These are phyloP conservation scores for Vaccinium myrtillus DNA, from an alignment of 148 eudicot genomes.

Conservation along the genomic window DNA sequence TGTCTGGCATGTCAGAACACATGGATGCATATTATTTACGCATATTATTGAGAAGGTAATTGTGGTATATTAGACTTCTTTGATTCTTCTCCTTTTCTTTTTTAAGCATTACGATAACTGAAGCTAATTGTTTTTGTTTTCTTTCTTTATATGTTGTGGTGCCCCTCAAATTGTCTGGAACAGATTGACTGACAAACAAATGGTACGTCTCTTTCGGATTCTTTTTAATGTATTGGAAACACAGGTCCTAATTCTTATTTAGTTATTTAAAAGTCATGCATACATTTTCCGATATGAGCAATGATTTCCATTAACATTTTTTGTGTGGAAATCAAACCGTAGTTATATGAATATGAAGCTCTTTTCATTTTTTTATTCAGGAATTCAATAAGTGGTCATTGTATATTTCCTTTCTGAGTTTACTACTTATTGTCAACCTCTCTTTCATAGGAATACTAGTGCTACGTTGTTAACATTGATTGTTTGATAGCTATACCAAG, in stretches of 20 bases:
- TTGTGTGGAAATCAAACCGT: background rate
- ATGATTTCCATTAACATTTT: background rate
- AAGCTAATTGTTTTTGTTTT: conserved; percentile 23
- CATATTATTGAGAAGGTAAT: conserved; percentile 74
- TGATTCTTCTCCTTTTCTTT: conserved; percentile 5
- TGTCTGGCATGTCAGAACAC: conserved; percentile 74
- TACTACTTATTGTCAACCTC: background rate
- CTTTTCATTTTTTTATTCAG: background rate
- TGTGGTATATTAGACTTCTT: background rate
- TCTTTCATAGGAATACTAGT: background rate
- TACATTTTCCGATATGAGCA: background rate
- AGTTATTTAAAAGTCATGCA: background rate
- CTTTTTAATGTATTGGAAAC: background rate
- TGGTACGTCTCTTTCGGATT: conserved; percentile 51
- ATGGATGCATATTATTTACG: conserved; percentile 96
- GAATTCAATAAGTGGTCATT: background rate
- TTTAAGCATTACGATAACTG: background rate
- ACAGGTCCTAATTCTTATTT: background rate
- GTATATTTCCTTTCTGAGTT: background rate
- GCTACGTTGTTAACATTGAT: background rate
- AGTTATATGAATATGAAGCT: background rate
- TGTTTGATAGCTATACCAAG: background rate
- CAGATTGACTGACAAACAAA: conserved; percentile 86
- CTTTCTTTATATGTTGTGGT: conserved; percentile 23
- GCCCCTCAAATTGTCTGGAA: conserved; percentile 24